phyloP scores from a whole-genome alignment of 1,284 basidiomycete species.

The Puccinia hordei region DNA sequence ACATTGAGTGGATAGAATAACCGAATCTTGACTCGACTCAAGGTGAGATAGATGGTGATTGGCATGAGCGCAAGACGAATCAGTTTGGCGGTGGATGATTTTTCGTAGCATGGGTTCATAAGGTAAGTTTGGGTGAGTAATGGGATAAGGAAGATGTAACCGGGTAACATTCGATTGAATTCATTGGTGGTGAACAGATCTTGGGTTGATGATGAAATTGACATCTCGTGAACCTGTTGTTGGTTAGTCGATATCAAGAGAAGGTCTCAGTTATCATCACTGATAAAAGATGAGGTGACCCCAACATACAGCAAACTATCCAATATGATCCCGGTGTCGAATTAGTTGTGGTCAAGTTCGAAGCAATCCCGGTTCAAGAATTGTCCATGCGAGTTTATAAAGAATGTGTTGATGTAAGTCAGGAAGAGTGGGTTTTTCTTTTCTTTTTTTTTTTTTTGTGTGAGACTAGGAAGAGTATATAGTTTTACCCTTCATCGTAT shows the following conservation, averaged over 20 bases:
- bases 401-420: too few species aligned
- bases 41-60: conserved; percentile 33
- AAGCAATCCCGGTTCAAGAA: too few species aligned
- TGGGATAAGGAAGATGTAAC: conserved; percentile 35
- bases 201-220: neutral
- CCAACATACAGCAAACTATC: too few species aligned
- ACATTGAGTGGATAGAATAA: conserved; percentile 44
- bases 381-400: too few species aligned
- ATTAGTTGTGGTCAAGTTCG: too few species aligned
- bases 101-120: conserved; percentile 45
- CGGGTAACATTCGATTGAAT: conserved; percentile 12
- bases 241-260: neutral
- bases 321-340: too few species aligned
- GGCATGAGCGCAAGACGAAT: conserved; percentile 35
- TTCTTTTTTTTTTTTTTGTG: too few species aligned
- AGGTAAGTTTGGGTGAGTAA: conserved; percentile 36
- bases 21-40: neutral
- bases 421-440: too few species aligned
- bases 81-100: neutral
- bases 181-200: conserved; percentile 21
- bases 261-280: too few species aligned
- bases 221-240: neutral
- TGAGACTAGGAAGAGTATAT: too few species aligned
- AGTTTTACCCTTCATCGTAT: too few species aligned
- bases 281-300: too few species aligned